A percentile compares a stretch with the other conserved stretches of the same genome.
phyloP scores from a whole-genome alignment of 208 protist genomes.

The Spongospora subterranea region DNA sequence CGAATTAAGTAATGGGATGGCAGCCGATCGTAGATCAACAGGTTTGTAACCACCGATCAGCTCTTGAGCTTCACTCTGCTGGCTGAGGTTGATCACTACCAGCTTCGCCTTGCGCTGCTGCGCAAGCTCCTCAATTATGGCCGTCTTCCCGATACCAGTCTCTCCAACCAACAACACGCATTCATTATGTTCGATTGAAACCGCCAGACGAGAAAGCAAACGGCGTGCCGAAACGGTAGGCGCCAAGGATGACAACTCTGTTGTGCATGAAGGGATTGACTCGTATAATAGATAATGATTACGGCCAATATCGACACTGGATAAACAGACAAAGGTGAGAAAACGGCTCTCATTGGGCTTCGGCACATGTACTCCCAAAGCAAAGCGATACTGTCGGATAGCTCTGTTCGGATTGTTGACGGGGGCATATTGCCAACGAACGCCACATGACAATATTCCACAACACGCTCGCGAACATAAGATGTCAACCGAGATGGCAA shows the following conservation, averaged over 20 bases:
- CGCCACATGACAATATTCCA: background rate
- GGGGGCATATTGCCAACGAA: background rate
- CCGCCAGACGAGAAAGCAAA: slow-evolving; percentile 91
- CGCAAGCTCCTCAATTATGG: slow-evolving; percentile 83
- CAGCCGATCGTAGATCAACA: slow-evolving; percentile 83
- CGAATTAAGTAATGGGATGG: slow-evolving; percentile 76
- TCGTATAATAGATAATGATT: slow-evolving; percentile 68
- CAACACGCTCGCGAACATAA: background rate
- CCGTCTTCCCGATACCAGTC: slow-evolving; percentile 94
- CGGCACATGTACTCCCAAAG: no score
- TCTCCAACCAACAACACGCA: slow-evolving; percentile 96
- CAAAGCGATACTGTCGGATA: slow-evolving; percentile 43
- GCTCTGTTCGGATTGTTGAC: background rate
- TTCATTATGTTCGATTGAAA: slow-evolving; percentile 87
- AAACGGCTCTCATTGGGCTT: slow-evolving; percentile 51
- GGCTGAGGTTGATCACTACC: slow-evolving; percentile 96
- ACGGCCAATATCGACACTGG: background rate
- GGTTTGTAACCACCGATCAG: slow-evolving; percentile 99
- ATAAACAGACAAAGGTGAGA: background rate
- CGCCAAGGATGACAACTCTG: slow-evolving; percentile 81
- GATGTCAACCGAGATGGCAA: background rate
- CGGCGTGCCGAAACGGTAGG: slow-evolving; percentile 88
- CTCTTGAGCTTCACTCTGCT: slow-evolving; percentile 97
- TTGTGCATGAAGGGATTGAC: background rate
- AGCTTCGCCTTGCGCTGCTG: slow-evolving; percentile 78